phyloP scores from a whole-genome alignment of 768 basidiomycete species.

The Pleurotus tuoliensis region DNA sequence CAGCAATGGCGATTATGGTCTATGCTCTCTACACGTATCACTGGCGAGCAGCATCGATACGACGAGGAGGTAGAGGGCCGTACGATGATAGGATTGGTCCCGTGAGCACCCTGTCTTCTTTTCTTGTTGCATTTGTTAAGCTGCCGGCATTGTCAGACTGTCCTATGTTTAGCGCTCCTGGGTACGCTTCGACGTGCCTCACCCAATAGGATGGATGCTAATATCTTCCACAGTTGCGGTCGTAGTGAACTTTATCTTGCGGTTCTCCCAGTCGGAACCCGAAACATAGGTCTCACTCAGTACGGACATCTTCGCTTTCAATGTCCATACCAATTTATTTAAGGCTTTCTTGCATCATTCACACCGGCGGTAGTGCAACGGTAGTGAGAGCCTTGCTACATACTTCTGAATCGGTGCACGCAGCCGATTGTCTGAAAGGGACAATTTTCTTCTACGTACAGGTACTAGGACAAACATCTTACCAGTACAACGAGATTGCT shows the following conservation, averaged over 20 bases:
- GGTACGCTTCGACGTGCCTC: constrained; percentile 32
- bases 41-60: constrained; percentile 92
- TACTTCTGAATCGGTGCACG: too few species aligned
- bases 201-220: background rate
- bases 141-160: constrained; percentile 46
- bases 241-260: constrained; percentile 79
- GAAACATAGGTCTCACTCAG: background rate
- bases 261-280: constrained; percentile 51
- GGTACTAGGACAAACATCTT: too few species aligned
- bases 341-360: too few species aligned
- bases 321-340: too few species aligned
- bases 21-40: constrained; percentile 96
- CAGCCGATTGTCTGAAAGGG: too few species aligned
- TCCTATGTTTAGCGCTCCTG: constrained; percentile 79
- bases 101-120: constrained; percentile 47
- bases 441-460: too few species aligned
- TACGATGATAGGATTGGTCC: constrained; percentile 97
- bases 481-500: too few species aligned
- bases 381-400: too few species aligned
- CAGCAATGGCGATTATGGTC: constrained; percentile 95
- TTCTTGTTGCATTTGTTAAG: background rate
- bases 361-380: too few species aligned
- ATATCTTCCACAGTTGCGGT: constrained; percentile 59
- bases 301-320: too few species aligned
- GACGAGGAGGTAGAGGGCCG: constrained; percentile 85